phyloP scores from a whole-genome alignment of 2,329 filamentous ascomycete genomes.

The Aspergillus udagawae region DNA sequence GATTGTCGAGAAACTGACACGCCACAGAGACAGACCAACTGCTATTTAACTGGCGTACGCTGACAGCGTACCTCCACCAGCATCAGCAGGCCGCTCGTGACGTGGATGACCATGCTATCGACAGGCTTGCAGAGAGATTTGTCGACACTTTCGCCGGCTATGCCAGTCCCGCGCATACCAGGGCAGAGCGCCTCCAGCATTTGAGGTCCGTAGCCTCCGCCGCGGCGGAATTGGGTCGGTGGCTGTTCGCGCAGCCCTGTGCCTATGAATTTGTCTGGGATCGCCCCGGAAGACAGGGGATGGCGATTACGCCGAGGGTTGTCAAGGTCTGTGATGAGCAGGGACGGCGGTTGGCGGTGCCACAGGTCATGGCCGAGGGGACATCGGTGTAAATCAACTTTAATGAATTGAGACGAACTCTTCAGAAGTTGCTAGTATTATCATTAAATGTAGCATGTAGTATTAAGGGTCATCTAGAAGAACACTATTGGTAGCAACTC shows the following conservation, averaged over 20 bases:
- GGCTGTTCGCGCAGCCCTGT: slow-evolving; percentile 27
- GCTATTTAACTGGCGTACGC: slow-evolving; percentile 27
- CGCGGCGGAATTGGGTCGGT: slow-evolving; percentile 20
- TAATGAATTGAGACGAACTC: too few species aligned
- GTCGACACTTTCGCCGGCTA: slow-evolving; percentile 19
- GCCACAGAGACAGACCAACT: slow-evolving; percentile 11
- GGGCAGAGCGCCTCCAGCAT: slow-evolving; percentile 15
- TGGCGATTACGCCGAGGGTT: slow-evolving; percentile 13
- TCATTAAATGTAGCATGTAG: too few species aligned
- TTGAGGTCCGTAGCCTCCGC: slow-evolving; percentile 16
- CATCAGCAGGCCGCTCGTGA: background rate
- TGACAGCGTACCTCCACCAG: slow-evolving; percentile 21
- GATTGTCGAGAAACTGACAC: background rate
- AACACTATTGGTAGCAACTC: too few species aligned
- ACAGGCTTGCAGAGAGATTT: slow-evolving; percentile 12
- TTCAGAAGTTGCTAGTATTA: too few species aligned
- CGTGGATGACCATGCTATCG: background rate
- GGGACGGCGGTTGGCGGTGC: slow-evolving; percentile 10
- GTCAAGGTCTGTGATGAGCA: slow-evolving; percentile 20
- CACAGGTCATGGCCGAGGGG: slow-evolving; percentile 14
- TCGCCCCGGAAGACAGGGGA: background rate
- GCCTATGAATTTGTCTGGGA: slow-evolving; percentile 18
- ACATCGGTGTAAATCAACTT: background rate
- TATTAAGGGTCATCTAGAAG: background rate
- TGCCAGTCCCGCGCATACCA: slow-evolving; percentile 9